Evolutionary conservation across 2,329 filamentous ascomycete species (phyloP), one percentile per base, ranked within the genome.

Genomic region (Polytolypa hystricis): DNA sequence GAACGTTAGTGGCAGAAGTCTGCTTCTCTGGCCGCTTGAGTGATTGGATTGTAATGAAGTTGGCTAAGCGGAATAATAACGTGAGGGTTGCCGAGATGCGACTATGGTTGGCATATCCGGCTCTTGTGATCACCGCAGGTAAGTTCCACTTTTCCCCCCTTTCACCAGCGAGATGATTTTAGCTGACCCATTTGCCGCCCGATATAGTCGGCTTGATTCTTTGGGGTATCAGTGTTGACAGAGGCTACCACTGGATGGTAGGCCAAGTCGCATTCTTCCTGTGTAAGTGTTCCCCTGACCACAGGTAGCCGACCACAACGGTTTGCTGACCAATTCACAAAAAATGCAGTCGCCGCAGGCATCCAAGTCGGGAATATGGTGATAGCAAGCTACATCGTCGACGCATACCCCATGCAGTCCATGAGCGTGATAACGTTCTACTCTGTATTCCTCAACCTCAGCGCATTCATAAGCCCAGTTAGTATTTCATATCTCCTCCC

Each of bases 321-420:
- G n/a, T n/a, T n/a, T n/a, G n/a, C n/a, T n/a, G n/a, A n/a, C n/a
- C n/a, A n/a, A n/a, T n/a, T n/a, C n/a, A n/a, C n/a, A n/a, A 23
- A 26, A 17, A 8, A 17, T 11, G 11, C 35, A 70, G 68, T 72
- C 47, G 67, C 66, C 1, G 65, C 67, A 1, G 71, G 71, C 12
- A 66, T 74, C 42, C 71, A 76, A 42, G 67, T 73, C 35, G 71
- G 71, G 20, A 76, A 74, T 47, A 71, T 70, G 0, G 64, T 66
- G 2, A 54, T 69, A 7, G 67, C 62, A 30, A 60, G 64, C 4
- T 75, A 75, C 47, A 61, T 74, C 11, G 63, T 75, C 21, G 72
- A 76, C 48, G 61, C 61, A 30, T 74, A 75, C 48, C 70, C 70
- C 0, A 51, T 69, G 11, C 69, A 74, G 47, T 67, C 66, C 25